Evolutionary conservation across 2,329 filamentous ascomycete genomes (phyloP).

Genomic region (Pseudogymnoascus sp.): DNA sequence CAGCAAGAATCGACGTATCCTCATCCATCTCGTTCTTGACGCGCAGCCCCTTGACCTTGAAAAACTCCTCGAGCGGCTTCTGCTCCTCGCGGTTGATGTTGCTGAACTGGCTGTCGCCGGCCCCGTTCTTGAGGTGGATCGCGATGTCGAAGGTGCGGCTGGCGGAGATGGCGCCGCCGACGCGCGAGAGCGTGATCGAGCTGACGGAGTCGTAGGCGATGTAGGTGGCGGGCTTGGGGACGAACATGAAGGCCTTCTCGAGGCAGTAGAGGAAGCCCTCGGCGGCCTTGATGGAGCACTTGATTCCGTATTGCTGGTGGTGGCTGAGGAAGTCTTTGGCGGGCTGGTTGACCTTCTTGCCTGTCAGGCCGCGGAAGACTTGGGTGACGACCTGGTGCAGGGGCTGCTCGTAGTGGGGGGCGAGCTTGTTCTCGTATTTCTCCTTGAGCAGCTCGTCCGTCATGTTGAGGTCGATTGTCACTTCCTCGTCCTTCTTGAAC

Average conservation of each 20-base stretch:
- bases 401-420: constrained; percentile 85
- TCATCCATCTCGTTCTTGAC: constrained; percentile 99
- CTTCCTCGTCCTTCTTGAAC: constrained; percentile 95
- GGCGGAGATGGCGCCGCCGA: constrained; percentile 87
- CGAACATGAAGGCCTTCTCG: constrained; percentile 98
- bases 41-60: constrained; percentile 88
- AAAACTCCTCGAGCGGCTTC: constrained; percentile 92
- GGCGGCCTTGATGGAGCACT: constrained; percentile 99
- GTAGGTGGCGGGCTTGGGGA: constrained; percentile 95
- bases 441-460: constrained; percentile 78
- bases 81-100: constrained; percentile 99
- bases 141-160: constrained; percentile 97
- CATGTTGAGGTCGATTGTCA: constrained; percentile 93
- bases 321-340: constrained; percentile 91
- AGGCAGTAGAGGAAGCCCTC: constrained; percentile 95
- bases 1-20: constrained; percentile 64
- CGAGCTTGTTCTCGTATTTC: constrained; percentile 84
- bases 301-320: constrained; percentile 89
- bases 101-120: constrained; percentile 88
- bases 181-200: constrained; percentile 89
- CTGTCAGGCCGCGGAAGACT: constrained; percentile 88
- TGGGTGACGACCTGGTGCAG: constrained; percentile 90
- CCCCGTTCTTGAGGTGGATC: constrained; percentile 79
- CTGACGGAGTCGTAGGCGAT: constrained; percentile 91
- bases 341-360: constrained; percentile 90